Conservation (phyloP, 1,284 basidiomycete genomes). For the Ceratorhiza oryzae-sativae region DNA sequence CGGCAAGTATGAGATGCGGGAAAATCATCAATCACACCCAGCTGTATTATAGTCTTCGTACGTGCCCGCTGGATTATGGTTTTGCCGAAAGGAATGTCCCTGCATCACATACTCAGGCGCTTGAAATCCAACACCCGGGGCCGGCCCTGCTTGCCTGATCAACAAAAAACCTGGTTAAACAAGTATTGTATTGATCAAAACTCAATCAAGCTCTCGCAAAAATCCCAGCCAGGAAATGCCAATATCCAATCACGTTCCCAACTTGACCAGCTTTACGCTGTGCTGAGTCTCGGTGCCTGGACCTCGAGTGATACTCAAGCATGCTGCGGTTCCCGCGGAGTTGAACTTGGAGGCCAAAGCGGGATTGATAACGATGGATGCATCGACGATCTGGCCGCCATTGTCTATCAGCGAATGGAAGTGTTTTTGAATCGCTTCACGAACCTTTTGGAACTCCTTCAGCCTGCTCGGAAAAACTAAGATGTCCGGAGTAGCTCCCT, state of each 20-base stretch:
- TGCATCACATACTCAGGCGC: neutral
- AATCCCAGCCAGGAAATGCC: neutral
- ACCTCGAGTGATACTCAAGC: slow-evolving; percentile 11
- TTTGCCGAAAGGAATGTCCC: no score
- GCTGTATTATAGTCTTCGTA: no score
- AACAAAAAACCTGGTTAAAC: neutral
- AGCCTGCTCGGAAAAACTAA: slow-evolving; percentile 42
- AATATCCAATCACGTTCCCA: slow-evolving; percentile 8
- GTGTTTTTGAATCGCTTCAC: neutral
- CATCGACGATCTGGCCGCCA: slow-evolving; percentile 39
- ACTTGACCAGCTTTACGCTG: slow-evolving; percentile 27
- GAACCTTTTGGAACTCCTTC: slow-evolving; percentile 43
- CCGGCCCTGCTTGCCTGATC: neutral
- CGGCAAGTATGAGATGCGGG: neutral
- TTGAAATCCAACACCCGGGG: neutral
- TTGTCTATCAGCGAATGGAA: neutral
- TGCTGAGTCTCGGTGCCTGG: slow-evolving; percentile 6
- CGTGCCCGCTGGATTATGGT: neutral
- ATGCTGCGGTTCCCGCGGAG: slow-evolving; percentile 29
- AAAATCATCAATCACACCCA: no score
- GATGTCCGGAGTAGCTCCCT: slow-evolving; percentile 43
- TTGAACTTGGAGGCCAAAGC: slow-evolving; percentile 40
- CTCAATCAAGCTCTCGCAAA: slow-evolving; percentile 2
- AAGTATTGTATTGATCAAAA: neutral
- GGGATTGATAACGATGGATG: slow-evolving; percentile 42